phyloP scores from a whole-genome alignment of 1,284 basidiomycete genomes.

The Ceratobasidium sp. region DNA sequence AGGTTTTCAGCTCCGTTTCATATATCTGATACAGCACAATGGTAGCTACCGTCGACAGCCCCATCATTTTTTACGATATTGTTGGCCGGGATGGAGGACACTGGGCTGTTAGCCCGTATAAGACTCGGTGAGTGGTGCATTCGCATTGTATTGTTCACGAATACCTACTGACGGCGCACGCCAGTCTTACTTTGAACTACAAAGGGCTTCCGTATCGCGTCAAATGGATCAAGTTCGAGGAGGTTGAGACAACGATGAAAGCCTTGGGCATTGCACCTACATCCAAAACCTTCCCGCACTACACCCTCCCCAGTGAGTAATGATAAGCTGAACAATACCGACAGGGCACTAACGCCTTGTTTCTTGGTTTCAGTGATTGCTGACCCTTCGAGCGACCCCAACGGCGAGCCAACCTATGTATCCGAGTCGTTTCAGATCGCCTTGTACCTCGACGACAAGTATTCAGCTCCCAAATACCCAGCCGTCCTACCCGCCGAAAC shows the following conservation, averaged over 20 bases:
- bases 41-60: conserved; percentile 5
- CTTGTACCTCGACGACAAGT: conserved; percentile 43
- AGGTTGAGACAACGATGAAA: conserved; percentile 45
- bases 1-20: too few species aligned
- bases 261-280: conserved; percentile 51
- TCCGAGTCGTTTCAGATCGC: conserved; percentile 44
- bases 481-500: conserved; percentile 37
- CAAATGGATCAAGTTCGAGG: conserved; percentile 45
- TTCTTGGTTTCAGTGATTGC: conserved; percentile 25
- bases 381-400: conserved; percentile 40
- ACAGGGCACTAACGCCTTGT: background rate
- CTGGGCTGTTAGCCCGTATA: conserved; percentile 20
- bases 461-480: conserved; percentile 33
- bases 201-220: conserved; percentile 48
- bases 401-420: conserved; percentile 31
- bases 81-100: background rate
- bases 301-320: conserved; percentile 35
- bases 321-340: background rate
- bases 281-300: conserved; percentile 48
- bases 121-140: conserved; percentile 17
- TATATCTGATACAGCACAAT: background rate
- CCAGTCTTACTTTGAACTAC: conserved; percentile 47
- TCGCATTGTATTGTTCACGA: background rate
- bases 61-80: conserved; percentile 30
- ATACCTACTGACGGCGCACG: background rate